phyloP scores from a whole-genome alignment of 768 basidiomycete genomes.

The Russula virescens region DNA sequence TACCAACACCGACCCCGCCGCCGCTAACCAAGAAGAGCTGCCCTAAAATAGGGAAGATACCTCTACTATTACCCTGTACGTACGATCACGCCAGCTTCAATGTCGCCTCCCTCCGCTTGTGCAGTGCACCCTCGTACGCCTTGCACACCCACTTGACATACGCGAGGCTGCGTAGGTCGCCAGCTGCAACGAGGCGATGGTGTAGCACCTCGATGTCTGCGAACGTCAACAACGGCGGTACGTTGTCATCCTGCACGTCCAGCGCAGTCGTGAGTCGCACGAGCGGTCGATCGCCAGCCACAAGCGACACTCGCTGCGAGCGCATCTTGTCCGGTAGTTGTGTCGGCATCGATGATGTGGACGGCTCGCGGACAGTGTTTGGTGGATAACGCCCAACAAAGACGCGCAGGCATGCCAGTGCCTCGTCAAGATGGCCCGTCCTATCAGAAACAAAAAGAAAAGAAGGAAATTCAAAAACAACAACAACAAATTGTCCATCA shows the following conservation, averaged over 20 bases:
- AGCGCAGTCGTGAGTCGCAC: constrained; percentile 59
- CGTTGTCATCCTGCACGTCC: constrained; percentile 65
- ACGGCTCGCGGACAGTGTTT: constrained; percentile 37
- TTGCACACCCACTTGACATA: constrained; percentile 71
- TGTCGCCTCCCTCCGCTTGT: constrained; percentile 46
- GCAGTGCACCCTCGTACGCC: constrained; percentile 65
- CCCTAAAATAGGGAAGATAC: background rate
- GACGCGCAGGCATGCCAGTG: constrained; percentile 48
- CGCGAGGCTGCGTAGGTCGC: constrained; percentile 42
- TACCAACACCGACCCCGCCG: background rate
- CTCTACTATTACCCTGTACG: too few relatives aligned
- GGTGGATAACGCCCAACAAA: constrained; percentile 70
- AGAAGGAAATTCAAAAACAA: background rate
- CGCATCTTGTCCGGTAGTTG: constrained; percentile 29
- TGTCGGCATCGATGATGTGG: background rate
- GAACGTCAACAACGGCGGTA: constrained; percentile 78
- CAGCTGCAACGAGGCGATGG: constrained; percentile 51
- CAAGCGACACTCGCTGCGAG: constrained; percentile 53
- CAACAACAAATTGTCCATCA: background rate
- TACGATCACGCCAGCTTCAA: background rate
- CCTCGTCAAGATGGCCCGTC: constrained; percentile 45
- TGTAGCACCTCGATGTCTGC: constrained; percentile 75
- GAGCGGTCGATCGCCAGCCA: constrained; percentile 53
- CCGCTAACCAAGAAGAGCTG: background rate
- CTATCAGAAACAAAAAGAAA: constrained; percentile 31